Evolutionary conservation across 352 stramenopile species (phyloP), one percentile per base, ranked within the genome.

Genomic region (Phytophthora rubi): DNA sequence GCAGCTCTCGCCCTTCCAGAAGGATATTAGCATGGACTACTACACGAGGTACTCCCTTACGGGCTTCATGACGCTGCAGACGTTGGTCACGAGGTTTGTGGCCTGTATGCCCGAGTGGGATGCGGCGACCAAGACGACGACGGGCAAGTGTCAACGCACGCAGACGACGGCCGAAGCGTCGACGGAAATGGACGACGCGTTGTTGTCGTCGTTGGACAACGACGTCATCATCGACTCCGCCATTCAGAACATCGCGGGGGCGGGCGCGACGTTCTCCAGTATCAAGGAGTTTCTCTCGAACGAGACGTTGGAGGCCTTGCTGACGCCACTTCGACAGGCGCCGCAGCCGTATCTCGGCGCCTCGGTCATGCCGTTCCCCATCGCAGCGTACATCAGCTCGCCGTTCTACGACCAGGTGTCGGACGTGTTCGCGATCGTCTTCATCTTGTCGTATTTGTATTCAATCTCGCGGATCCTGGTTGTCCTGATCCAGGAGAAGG

Each of bases 401-500:
- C 70, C 77, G 8, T 97, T 97, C 57, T 97, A 93, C 64, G 77
- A 88, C 47, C 63, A 79, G 39, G 81, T 96, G 28, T 73, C 79
- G 32, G 75, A 86, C 45, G 78, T 95, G 9, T 96, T 97, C 51
- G 75, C 86, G 2, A 81, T 98, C 45, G 85, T 98, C 21, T 98
- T 98, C 69, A 88, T 98, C 57, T 73, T 98, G 26, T 84, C 91
- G 26, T 98, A 97, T 59, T 55, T 98, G 65, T 98, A 97, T 75
- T 90, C 82, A 5, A 84, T 97, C 21, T 97, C 91, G 6, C 77
- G 87, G 1, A 79, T 98, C 47, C 71, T 98, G 15, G 85, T 94
- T 3, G 79, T 85, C 5, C 81, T 99, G 32, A 97, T 98, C 15
- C 79, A 88, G 48, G 95, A 99, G 65, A 98, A 98, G 61, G 95